phyloP scores from a whole-genome alignment of 192 early-diverging fungal species.

The Backusella circina region DNA sequence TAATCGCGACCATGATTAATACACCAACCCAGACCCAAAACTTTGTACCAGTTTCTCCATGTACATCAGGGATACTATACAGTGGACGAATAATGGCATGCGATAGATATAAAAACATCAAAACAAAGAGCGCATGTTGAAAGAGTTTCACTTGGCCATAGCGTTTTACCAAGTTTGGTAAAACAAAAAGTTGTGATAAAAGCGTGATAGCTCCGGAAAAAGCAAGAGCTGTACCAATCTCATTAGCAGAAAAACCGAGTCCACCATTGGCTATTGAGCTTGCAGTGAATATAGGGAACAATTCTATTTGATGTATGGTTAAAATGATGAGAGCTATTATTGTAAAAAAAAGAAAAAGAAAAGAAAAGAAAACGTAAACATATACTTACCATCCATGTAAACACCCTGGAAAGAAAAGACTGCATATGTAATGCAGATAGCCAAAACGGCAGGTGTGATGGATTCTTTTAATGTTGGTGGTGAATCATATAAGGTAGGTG shows the following conservation, averaged over 20 bases:
- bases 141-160: slow-evolving; percentile 44
- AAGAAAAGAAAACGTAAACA: no score
- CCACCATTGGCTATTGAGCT: slow-evolving; percentile 39
- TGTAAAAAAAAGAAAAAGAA: no score
- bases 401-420: slow-evolving; percentile 17
- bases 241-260: slow-evolving; percentile 42
- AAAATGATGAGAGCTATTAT: background rate
- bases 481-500: slow-evolving; percentile 4
- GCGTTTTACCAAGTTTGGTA: slow-evolving; percentile 37
- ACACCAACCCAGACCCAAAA: slow-evolving; percentile 27
- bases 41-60: slow-evolving; percentile 17
- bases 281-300: slow-evolving; percentile 15
- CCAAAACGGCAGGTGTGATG: slow-evolving; percentile 17
- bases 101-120: slow-evolving; percentile 6
- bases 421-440: slow-evolving; percentile 15
- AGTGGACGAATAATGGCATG: slow-evolving; percentile 19
- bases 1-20: slow-evolving; percentile 7
- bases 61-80: slow-evolving; percentile 16
- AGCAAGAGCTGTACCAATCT: slow-evolving; percentile 46
- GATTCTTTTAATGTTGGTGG: slow-evolving; percentile 18
- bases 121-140: slow-evolving; percentile 20
- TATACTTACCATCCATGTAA: slow-evolving; percentile 23
- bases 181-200: slow-evolving; percentile 46
- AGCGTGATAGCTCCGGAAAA: slow-evolving; percentile 40
- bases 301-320: background rate